A percentile compares a stretch with the other conserved stretches of the same genome.
These are phyloP conservation scores for Betula pendula DNA, from an alignment of 306 rosid species.

Conservation along the genomic window DNA sequence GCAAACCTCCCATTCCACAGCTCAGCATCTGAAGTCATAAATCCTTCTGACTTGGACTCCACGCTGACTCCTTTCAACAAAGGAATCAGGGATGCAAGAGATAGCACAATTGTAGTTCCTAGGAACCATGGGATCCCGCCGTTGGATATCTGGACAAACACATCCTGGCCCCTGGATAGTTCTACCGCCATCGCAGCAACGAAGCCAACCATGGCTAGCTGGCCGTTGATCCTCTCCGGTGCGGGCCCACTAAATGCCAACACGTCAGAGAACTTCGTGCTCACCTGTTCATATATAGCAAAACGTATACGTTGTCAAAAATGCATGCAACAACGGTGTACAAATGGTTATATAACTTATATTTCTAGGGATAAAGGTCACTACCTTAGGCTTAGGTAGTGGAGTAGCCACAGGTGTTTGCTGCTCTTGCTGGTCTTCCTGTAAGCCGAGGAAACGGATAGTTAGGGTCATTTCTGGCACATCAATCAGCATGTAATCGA, in stretches of 20 bases:
- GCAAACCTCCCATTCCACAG: slow-evolving; percentile 84
- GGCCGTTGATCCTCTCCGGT: slow-evolving; percentile 91
- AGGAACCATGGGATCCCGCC: slow-evolving; percentile 75
- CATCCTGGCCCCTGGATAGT: slow-evolving; percentile 57
- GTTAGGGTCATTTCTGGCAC: too few relatives aligned
- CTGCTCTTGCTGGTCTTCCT: too few relatives aligned
- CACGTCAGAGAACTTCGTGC: slow-evolving; percentile 55
- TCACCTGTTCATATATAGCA: slow-evolving; percentile 38
- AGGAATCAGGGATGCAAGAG: slow-evolving; percentile 74
- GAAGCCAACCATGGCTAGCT: slow-evolving; percentile 87
- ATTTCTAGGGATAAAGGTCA: too few relatives aligned
- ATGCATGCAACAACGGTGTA: too few relatives aligned
- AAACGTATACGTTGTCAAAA: background rate
- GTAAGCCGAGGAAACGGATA: background rate
- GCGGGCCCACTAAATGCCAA: slow-evolving; percentile 82
- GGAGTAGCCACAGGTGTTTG: too few relatives aligned
- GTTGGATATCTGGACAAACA: slow-evolving; percentile 55
- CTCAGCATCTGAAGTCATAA: slow-evolving; percentile 73
- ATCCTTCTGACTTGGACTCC: slow-evolving; percentile 59
- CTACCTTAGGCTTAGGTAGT: too few relatives aligned
- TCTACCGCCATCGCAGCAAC: slow-evolving; percentile 77
- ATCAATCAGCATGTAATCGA: too few relatives aligned
- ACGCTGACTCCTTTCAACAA: slow-evolving; percentile 62
- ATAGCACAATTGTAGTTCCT: slow-evolving; percentile 49
- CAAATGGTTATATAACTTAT: too few relatives aligned